A percentile compares a stretch with the other conserved stretches of the same genome.
phyloP scores from a whole-genome alignment of 805 yeast genomes.

The Helenozyma rhizophorensis region DNA sequence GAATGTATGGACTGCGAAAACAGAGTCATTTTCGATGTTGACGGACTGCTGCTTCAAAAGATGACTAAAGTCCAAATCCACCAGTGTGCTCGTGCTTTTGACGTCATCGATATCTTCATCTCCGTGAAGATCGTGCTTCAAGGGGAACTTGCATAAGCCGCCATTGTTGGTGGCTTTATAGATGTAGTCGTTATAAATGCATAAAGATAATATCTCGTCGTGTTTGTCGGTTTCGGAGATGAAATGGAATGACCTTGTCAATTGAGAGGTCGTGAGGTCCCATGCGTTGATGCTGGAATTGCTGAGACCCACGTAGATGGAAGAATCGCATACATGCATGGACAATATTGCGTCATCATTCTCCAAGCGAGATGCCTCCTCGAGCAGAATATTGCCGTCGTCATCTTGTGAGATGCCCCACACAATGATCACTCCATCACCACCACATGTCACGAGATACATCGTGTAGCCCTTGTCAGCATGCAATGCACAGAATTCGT shows the following conservation, averaged over 20 bases:
- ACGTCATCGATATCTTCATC: slow-evolving; percentile 4
- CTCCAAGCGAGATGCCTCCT: slow-evolving; percentile 32
- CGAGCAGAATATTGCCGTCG: slow-evolving; percentile 1
- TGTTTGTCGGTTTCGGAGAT: slow-evolving; percentile 8
- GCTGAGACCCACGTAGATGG: slow-evolving; percentile 77
- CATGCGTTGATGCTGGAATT: slow-evolving; percentile 75
- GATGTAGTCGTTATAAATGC: slow-evolving; percentile 51
- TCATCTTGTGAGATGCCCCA: slow-evolving; percentile 50
- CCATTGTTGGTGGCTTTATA: slow-evolving; percentile 57
- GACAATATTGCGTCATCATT: slow-evolving; percentile 72
- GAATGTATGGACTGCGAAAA: slow-evolving; percentile 54
- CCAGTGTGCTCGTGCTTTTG: slow-evolving; percentile 2
- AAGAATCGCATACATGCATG: slow-evolving; percentile 58
- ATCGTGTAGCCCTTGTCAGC: slow-evolving; percentile 6
- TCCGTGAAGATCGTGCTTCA: slow-evolving; percentile 14
- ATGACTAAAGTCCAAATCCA: slow-evolving; percentile 8
- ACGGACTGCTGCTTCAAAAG: slow-evolving; percentile 7
- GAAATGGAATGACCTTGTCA: slow-evolving; percentile 43
- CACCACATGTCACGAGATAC: slow-evolving; percentile 59
- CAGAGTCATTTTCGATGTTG: slow-evolving; percentile 23
- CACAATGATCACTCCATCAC: slow-evolving; percentile 81
- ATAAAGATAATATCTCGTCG: slow-evolving; percentile 52
- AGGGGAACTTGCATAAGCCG: slow-evolving; percentile 28
- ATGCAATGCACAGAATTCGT: slow-evolving; percentile 17
- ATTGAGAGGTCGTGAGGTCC: slow-evolving; percentile 81